Evolutionary conservation across 2,329 filamentous ascomycete species (phyloP), one percentile per base, ranked within the genome.

Genomic region (Neofusicoccum umdonicola): DNA sequence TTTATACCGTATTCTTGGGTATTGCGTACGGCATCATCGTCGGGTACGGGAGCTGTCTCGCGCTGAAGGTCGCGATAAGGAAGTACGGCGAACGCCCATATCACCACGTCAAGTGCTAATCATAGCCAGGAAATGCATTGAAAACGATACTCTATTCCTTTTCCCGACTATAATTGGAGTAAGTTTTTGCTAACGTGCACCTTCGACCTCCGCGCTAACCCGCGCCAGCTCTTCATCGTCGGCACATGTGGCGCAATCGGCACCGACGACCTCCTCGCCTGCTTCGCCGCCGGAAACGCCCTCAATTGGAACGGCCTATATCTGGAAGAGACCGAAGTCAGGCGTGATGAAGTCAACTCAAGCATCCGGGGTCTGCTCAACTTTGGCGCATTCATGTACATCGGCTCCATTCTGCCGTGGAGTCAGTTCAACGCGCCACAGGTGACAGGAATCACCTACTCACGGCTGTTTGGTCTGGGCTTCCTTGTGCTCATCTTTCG

Each of bases 301-400:
- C 74, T 88, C 50, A 88, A 88, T 72, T 88, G 86, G 87, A 83
- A 88, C 63, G 85, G 86, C 2, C 70, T 80, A n/a, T 88, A 84
- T 68, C 82, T 87, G 2, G 77, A 78, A 4, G 86, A 88, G 71
- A 80, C 83, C 0, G 79, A 85, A 64, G 75, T 79, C 8, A 81
- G 85, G 8, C 85, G 87, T 68, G 86, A 88, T 64, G 84, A 87
- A 56, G 85, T 88, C 68, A 88, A 88, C 71, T 79, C 81, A 2
- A 82, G 80, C 42, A 78, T 88, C 12, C 85, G 88, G 60, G 82
- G 85, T 0, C 71, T 88, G 0, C 77, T 88, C 57, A 88, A 88
- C 70, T 85, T 87, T 68, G 84, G 81, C 8, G 84, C 83, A 19
- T 88, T 88, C 72, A 84, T 87, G 77, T 87, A 85, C 66, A 78